Evolutionary conservation across 768 basidiomycete genomes (phyloP), one percentile per base, ranked within the genome.

Genomic region (Collybia nuda): DNA sequence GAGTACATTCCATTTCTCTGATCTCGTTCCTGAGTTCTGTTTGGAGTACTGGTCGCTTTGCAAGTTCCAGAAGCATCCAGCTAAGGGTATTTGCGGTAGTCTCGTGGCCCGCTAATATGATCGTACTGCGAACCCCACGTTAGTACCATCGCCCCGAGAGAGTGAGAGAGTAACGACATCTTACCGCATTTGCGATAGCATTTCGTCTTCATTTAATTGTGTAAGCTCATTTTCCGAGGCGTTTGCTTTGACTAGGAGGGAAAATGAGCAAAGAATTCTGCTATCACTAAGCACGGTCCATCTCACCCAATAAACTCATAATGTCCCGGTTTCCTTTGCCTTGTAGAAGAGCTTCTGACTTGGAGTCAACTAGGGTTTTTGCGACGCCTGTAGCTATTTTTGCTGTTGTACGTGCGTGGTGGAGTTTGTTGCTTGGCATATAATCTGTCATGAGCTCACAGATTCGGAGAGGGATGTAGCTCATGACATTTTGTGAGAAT

Each of bases 21-120:
- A 86, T 76, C 67, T 91, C 90, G 0, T 67, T 61, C 15, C 90
- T 79, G 32, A 92, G 77, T 50, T 71, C 75, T 2, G 66, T 69
- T 65, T 93, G 89, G 5, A 82, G 64, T 6, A 79, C 69, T 0
- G 79, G 80, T 54, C 82, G 69, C 26, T 72, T 76, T 8, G 84
- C 76, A 24, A 93, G 73, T 53, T 85, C 81, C 46, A 85, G 71
- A 11, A 90, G 64, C 5, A 77, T 73, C 83, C 85, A 91, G 46
- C 71, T 72, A 40, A 86, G 54, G 0, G 78, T 74, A 51, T 75
- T 81, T 0, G 85, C 74, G 9, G 81, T 83, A 7, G 83, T 84
- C 59, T 86, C 85, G 57, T 86, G 78, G 1, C 79, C 81, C 5
- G 79, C 78, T 28, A 80, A 52, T 24, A 79, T 65, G 12, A 81